A percentile compares a stretch with the other conserved stretches of the same genome.
phyloP scores from a whole-genome alignment of 768 basidiomycete species.

The Mycena vulgaris region DNA sequence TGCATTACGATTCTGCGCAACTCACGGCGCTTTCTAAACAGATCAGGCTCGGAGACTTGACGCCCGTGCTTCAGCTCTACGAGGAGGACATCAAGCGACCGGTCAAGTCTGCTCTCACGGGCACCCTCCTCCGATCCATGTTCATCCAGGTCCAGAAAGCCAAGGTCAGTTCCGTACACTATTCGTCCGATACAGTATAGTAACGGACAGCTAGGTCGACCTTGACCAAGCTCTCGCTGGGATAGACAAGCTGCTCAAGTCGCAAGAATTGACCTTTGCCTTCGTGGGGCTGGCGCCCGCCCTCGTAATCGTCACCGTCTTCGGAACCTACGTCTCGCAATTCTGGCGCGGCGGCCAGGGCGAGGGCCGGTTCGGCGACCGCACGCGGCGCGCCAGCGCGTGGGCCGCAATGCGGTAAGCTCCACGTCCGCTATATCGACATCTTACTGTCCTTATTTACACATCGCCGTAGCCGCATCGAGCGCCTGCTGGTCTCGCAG shows the following conservation, averaged over 20 bases:
- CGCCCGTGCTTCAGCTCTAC: constrained; percentile 88
- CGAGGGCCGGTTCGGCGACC: constrained; percentile 72
- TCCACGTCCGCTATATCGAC: constrained; percentile 6
- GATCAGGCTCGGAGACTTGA: constrained; percentile 87
- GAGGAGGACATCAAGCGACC: constrained; percentile 95
- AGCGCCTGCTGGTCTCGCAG: constrained; percentile 74
- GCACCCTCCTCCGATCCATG: constrained; percentile 85
- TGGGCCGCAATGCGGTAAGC: constrained; percentile 82
- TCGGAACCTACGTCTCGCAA: constrained; percentile 66
- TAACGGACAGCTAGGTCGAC: constrained; percentile 15
- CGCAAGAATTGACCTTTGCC: constrained; percentile 95
- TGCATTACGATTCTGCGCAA: constrained; percentile 74
- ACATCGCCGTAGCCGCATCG: constrained; percentile 70
- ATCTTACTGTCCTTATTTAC: neutral
- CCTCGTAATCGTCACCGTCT: constrained; percentile 82
- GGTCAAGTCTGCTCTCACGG: constrained; percentile 82
- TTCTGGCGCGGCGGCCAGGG: constrained; percentile 68
- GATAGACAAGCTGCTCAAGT: constrained; percentile 94
- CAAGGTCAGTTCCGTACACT: constrained; percentile 63
- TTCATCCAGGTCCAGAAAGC: constrained; percentile 97
- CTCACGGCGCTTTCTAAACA: constrained; percentile 76
- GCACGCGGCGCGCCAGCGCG: constrained; percentile 63
- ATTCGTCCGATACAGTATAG: neutral
- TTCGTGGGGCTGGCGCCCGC: constrained; percentile 97
- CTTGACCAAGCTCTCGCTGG: constrained; percentile 67